Conservation (phyloP, 2,329 filamentous ascomycete species). For the Nakataea oryzae region DNA sequence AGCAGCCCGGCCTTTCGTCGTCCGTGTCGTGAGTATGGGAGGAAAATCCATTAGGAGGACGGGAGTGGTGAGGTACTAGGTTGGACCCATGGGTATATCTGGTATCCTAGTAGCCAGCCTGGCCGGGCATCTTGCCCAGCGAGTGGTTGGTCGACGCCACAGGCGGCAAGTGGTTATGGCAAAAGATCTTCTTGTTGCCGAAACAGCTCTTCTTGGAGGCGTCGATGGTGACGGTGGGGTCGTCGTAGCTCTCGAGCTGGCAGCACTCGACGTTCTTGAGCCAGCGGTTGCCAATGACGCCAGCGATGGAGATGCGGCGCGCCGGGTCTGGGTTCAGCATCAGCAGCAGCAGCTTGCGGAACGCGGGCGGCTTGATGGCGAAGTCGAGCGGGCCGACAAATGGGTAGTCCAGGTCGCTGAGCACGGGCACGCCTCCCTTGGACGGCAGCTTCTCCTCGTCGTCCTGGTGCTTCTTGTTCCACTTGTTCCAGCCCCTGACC, state of each 20-base stretch:
- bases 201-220: constrained; percentile 43
- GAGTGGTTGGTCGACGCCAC: constrained; percentile 34
- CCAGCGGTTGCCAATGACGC: constrained; percentile 62
- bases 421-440: constrained; percentile 18
- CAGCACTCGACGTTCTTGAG: constrained; percentile 71
- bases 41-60: too few relatives aligned
- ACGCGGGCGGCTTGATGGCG: constrained; percentile 52
- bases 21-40: too few relatives aligned
- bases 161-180: constrained; percentile 46
- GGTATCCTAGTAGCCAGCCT: constrained; percentile 34
- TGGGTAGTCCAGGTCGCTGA: constrained; percentile 54
- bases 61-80: too few relatives aligned
- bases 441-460: constrained; percentile 36
- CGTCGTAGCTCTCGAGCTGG: constrained; percentile 59
- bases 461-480: constrained; percentile 42
- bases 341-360: constrained; percentile 61
- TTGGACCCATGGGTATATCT: not conserved
- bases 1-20: too few relatives aligned
- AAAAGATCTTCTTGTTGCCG: constrained; percentile 41
- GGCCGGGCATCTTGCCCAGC: constrained; percentile 45
- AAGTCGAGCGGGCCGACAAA: constrained; percentile 54
- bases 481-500: constrained; percentile 57
- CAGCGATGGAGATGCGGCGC: constrained; percentile 58
- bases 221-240: constrained; percentile 50
- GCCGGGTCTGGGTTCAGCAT: constrained; percentile 76